Evolutionary conservation across 148 eudicot genomes (phyloP), one percentile per base, ranked within the genome.

Genomic region (Cornus suecica): DNA sequence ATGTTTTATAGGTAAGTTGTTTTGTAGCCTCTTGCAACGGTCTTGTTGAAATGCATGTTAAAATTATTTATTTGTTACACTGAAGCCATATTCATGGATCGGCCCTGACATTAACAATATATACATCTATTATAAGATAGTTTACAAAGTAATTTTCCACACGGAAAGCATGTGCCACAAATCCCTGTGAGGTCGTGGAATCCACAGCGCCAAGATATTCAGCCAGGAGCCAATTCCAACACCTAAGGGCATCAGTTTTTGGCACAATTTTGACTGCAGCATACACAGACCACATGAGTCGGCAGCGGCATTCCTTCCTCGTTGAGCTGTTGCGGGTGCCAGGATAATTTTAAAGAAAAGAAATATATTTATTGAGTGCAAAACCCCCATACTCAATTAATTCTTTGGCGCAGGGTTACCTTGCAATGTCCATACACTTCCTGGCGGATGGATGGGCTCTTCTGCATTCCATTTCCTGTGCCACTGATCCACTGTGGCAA

Each of bases 361-460:
- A 76, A 72, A 67, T 84, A 54, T 69, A 24, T 82, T 73, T 79
- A 84, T 75, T 74, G 66, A 76, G 86, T 82, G 72, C 85, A 76
- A 75, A 70, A 83, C 86, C 88, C 88, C 87, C 79, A 61, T 88
- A 72, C 87, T 90, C 93, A 91, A 84, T 78, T 76, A 77, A 81
- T 88, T 86, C 86, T 88, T 93, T 93, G 90, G 76, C 92, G 98
- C 96, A 91, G 98, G 98, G 80, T 83, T 84, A 51, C 84, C 78
- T 83, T 83, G 83, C 84, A 72, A 82, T 84, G 78, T 82, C 77
- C 74, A 71, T 73, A 64, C 75, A 61, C 51, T 37, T 71, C 80
- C 78, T 80, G 79, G 83, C 82, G 82, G 90, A 82, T 77, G 87
- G 93, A 80, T 74, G 88, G 84, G 84, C 79, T 88, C 79, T 80